Conservation (phyloP, 2,329 filamentous ascomycete genomes). For the Penicillium frequentans region DNA sequence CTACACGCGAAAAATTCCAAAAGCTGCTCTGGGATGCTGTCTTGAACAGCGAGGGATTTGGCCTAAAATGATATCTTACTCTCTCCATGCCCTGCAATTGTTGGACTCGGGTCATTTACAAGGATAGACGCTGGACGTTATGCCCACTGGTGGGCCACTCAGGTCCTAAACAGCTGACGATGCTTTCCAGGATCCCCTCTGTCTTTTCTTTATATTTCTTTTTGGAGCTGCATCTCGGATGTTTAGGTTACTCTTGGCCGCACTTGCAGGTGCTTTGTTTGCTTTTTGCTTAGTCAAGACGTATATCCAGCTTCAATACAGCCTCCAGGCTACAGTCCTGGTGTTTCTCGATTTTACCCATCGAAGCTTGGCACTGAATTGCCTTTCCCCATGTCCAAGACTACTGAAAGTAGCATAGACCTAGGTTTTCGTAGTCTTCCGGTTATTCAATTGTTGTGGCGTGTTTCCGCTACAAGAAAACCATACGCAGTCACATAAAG, state of each 20-base stretch:
- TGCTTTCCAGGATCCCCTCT: neutral
- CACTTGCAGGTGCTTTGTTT: neutral
- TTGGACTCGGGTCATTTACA: neutral
- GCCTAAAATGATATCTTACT: conserved; percentile 60
- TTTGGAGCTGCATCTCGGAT: neutral
- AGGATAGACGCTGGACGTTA: neutral
- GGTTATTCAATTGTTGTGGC: no score
- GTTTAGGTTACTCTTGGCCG: neutral
- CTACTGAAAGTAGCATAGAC: no score
- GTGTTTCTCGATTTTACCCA: neutral
- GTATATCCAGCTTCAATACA: neutral
- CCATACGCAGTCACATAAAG: no score
- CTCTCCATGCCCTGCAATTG: neutral
- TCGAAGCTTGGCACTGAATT: neutral
- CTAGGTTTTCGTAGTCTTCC: no score
- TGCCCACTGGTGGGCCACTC: neutral
- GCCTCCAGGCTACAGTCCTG: neutral
- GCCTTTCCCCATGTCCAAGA: no score
- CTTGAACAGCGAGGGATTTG: conserved; percentile 88
- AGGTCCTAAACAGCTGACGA: neutral
- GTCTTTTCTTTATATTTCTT: neutral
- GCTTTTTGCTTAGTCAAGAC: neutral
- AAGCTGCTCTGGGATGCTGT: conserved; percentile 79
- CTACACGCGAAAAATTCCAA: conserved; percentile 65
- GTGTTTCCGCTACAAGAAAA: no score